phyloP scores from a whole-genome alignment of 768 basidiomycete species.

The Xerocomus brunneocitrinus region DNA sequence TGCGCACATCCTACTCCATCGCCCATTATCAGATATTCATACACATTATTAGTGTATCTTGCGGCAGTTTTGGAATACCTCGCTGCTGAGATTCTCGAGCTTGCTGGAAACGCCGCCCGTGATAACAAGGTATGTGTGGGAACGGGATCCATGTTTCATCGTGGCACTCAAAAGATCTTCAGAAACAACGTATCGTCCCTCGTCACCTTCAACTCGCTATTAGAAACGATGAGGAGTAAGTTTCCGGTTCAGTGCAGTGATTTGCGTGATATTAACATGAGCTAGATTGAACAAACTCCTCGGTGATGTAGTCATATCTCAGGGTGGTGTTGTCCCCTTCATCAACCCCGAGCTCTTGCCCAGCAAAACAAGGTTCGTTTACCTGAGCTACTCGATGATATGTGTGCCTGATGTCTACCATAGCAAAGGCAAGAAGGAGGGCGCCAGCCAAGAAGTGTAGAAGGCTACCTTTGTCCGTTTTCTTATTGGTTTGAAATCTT shows the following conservation, averaged over 20 bases:
- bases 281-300: slow-evolving; percentile 71
- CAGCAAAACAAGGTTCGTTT: slow-evolving; percentile 26
- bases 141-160: not conserved
- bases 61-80: slow-evolving; percentile 91
- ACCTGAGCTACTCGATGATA: not conserved
- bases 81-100: slow-evolving; percentile 89
- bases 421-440: slow-evolving; percentile 35
- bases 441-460: slow-evolving; percentile 31
- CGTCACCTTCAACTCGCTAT: slow-evolving; percentile 91
- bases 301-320: slow-evolving; percentile 83
- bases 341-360: slow-evolving; percentile 46
- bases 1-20: slow-evolving; percentile 8
- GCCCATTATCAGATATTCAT: not conserved
- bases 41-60: slow-evolving; percentile 60
- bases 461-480: slow-evolving; percentile 2
- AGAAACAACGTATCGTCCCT: slow-evolving; percentile 93
- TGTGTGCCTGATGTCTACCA: slow-evolving; percentile 4
- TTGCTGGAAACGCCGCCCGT: slow-evolving; percentile 75
- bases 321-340: slow-evolving; percentile 81
- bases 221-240: slow-evolving; percentile 83
- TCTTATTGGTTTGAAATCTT: slow-evolving; percentile 21
- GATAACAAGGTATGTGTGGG: slow-evolving; percentile 28
- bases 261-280: not conserved
- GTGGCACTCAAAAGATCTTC: not conserved
- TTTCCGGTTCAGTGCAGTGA: not conserved